These are phyloP conservation scores for Rhipidocladum racemiflorum DNA, from an alignment of 176 grass and related monocot genomes.

Conservation along the genomic window DNA sequence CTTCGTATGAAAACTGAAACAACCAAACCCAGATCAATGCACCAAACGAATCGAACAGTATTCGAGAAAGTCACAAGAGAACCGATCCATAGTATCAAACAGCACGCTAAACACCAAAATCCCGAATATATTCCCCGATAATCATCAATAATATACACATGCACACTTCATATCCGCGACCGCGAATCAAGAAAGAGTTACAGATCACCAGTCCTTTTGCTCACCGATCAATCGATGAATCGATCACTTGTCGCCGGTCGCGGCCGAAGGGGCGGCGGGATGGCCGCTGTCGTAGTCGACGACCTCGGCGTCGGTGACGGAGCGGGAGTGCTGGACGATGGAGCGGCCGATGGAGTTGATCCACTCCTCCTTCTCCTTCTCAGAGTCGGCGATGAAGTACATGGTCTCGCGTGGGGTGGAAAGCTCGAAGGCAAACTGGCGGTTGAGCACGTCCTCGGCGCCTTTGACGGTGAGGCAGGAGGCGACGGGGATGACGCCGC, in stretches of 20 bases:
- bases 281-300: conserved; percentile 80
- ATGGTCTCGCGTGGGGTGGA: conserved; percentile 81
- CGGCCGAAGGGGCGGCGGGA: not conserved
- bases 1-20: not conserved
- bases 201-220: conserved; percentile 9
- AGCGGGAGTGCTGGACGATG: conserved; percentile 93
- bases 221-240: conserved; percentile 34
- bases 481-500: conserved; percentile 73
- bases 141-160: conserved; percentile 40
- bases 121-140: conserved; percentile 27
- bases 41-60: conserved; percentile 13
- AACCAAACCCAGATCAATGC: not conserved
- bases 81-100: conserved; percentile 7
- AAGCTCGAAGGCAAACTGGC: conserved; percentile 82
- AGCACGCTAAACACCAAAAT: conserved; percentile 31
- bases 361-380: conserved; percentile 99
- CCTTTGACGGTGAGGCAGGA: conserved; percentile 95
- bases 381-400: conserved; percentile 98
- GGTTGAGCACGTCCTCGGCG: conserved; percentile 91
- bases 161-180: conserved; percentile 8
- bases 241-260: conserved; percentile 17
- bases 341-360: conserved; percentile 98
- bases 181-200: conserved; percentile 12
- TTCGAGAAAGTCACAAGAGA: conserved; percentile 6
- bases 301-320: conserved; percentile 76